Percentiles rank a stretch among this genome's conserved stretches.
phyloP scores from a whole-genome alignment of 2,329 filamentous ascomycete species.

The Coniochaeta hoffmannii region DNA sequence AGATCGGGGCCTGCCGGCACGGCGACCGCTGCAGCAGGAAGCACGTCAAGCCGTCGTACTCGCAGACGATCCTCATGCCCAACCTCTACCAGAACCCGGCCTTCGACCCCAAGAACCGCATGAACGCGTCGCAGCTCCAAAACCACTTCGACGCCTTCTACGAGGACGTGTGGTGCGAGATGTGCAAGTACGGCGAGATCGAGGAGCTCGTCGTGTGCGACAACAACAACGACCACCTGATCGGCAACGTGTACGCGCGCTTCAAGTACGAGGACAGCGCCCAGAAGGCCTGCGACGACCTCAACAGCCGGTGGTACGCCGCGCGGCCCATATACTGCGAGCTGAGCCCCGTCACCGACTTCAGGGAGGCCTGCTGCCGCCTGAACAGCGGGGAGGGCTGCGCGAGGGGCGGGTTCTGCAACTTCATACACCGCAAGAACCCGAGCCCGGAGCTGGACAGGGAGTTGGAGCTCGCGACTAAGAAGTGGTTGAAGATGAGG shows the following conservation, averaged over 20 bases:
- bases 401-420: conserved; percentile 94
- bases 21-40: conserved; percentile 97
- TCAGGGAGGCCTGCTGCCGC: conserved; percentile 93
- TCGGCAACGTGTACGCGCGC: conserved; percentile 97
- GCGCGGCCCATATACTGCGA: conserved; percentile 97
- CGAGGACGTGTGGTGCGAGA: conserved; percentile 99
- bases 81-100: conserved; percentile 99
- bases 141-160: conserved; percentile 99
- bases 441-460: conserved; percentile 80
- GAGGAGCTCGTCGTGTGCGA: conserved; percentile 98
- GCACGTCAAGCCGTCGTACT: conserved; percentile 98
- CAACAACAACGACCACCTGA: conserved; percentile 98
- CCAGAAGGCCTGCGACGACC: conserved; percentile 84
- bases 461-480: conserved; percentile 80
- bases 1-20: conserved; percentile 97
- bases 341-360: conserved; percentile 92
- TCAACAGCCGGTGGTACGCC: conserved; percentile 96
- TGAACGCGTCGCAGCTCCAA: conserved; percentile 92
- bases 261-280: conserved; percentile 99
- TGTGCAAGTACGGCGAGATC: conserved; percentile 96
- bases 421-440: conserved; percentile 98
- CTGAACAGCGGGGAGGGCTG: conserved; percentile 93
- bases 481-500: conserved; percentile 92
- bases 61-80: conserved; percentile 93
- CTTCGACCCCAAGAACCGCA: conserved; percentile 93